Percentiles rank a stretch among this genome's conserved stretches.
These are phyloP conservation scores for Adansonia madagascariensis DNA, from an alignment of 441 rosid species.

Conservation along the genomic window DNA sequence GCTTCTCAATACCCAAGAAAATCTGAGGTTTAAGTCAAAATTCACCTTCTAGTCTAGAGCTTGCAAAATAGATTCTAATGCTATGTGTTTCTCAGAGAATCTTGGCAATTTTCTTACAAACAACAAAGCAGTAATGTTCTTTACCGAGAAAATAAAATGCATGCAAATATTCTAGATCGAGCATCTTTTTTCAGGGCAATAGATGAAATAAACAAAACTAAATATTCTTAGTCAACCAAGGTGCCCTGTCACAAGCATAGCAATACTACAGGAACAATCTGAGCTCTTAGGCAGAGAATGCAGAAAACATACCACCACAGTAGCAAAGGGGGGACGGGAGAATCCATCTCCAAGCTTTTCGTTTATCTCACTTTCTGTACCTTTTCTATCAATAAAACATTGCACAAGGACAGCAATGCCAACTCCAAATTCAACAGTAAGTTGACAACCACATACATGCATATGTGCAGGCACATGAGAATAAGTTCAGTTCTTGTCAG, in stretches of 20 bases:
- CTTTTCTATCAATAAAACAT: constrained; percentile 73
- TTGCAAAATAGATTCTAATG: neutral
- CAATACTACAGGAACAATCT: neutral
- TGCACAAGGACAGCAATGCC: constrained; percentile 92
- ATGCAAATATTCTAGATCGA: constrained; percentile 9
- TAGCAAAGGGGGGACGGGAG: constrained; percentile 76
- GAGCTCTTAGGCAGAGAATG: constrained; percentile 17
- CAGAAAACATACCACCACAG: constrained; percentile 69
- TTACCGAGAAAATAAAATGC: neutral
- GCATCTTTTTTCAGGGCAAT: neutral
- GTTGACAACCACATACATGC: constrained; percentile 52
- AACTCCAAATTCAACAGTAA: constrained; percentile 81
- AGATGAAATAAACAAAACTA: neutral
- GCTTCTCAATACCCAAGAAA: neutral
- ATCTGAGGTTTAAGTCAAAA: neutral
- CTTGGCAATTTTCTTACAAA: neutral
- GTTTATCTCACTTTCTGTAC: constrained; percentile 66
- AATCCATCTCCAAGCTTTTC: constrained; percentile 89
- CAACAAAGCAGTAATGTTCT: neutral
- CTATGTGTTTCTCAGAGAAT: neutral
- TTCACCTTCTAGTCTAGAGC: neutral
- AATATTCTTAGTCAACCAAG: neutral
- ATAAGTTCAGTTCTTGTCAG: neutral
- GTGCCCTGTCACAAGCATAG: neutral
- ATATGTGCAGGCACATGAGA: constrained; percentile 25